Evolutionary conservation across 2,329 filamentous ascomycete species (phyloP).

Genomic region (Verticillium longisporum): DNA sequence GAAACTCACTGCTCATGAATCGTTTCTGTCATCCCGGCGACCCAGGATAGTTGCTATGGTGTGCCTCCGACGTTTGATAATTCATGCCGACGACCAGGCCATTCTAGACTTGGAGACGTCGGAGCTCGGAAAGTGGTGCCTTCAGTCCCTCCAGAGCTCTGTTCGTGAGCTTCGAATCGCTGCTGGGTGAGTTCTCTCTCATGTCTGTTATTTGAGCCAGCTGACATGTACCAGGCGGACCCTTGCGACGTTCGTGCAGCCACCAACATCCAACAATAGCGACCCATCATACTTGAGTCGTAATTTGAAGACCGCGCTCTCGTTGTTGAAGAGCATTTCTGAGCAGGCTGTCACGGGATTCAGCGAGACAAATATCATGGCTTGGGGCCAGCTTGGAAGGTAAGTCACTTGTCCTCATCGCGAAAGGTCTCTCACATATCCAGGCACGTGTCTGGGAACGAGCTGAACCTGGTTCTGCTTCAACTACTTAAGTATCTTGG

Average conservation of each 20-base stretch:
- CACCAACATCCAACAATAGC: slow-evolving; percentile 18
- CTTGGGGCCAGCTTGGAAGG: slow-evolving; percentile 78
- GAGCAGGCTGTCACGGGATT: slow-evolving; percentile 60
- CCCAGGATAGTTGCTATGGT: slow-evolving; percentile 66
- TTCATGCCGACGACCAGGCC: slow-evolving; percentile 57
- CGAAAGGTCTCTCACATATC: slow-evolving; percentile 1
- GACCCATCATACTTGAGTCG: slow-evolving; percentile 40
- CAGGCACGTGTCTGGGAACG: slow-evolving; percentile 67
- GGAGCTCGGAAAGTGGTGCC: slow-evolving; percentile 68
- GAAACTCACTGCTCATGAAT: slow-evolving; percentile 34
- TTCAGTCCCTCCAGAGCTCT: slow-evolving; percentile 77
- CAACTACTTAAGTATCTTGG: slow-evolving; percentile 83
- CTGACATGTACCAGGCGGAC: slow-evolving; percentile 42
- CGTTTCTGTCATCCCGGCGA: slow-evolving; percentile 47
- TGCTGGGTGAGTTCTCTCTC: slow-evolving; percentile 53
- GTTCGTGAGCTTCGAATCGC: slow-evolving; percentile 77
- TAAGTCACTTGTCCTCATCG: slow-evolving; percentile 24
- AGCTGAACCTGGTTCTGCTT: slow-evolving; percentile 79
- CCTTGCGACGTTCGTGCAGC: slow-evolving; percentile 57
- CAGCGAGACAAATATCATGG: slow-evolving; percentile 78
- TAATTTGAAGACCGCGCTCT: slow-evolving; percentile 65
- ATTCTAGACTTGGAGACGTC: slow-evolving; percentile 60
- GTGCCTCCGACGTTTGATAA: slow-evolving; percentile 60
- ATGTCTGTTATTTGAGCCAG: slow-evolving; percentile 1
- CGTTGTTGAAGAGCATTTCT: slow-evolving; percentile 65